A percentile compares a stretch with the other conserved stretches of the same genome.
Evolutionary conservation across 306 rosid genomes (phyloP).

Genomic region (Sphenostylis stenocarpa): DNA sequence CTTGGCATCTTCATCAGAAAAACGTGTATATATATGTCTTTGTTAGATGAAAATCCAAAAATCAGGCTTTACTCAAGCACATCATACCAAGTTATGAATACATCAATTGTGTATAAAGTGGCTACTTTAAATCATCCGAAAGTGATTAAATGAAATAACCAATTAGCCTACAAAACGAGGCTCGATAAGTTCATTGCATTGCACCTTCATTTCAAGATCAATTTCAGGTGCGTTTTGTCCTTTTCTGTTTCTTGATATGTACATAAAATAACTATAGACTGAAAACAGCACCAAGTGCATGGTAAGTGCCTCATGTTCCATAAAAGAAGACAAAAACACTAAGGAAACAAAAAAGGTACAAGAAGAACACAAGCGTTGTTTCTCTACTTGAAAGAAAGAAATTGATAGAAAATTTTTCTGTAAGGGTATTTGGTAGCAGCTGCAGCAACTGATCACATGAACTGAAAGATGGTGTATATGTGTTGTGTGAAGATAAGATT

Average conservation of each 20-base stretch:
- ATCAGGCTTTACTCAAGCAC: neutral
- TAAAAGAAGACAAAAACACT: conserved; percentile 11
- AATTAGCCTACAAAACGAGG: conserved; percentile 22
- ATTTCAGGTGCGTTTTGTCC: conserved; percentile 33
- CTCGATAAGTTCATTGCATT: conserved; percentile 11
- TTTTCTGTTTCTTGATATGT: conserved; percentile 43
- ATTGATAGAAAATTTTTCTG: conserved; percentile 15
- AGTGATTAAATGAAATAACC: neutral
- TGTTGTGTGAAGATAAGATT: conserved; percentile 15
- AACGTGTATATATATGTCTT: no score
- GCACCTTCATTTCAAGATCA: conserved; percentile 34
- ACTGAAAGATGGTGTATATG: neutral
- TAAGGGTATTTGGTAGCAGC: conserved; percentile 28
- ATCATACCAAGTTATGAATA: neutral
- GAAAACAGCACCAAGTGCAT: conserved; percentile 30
- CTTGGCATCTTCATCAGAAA: neutral
- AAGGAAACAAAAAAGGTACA: conserved; percentile 5
- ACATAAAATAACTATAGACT: conserved; percentile 39
- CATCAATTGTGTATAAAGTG: neutral
- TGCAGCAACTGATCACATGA: conserved; percentile 10
- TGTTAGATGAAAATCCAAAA: no score
- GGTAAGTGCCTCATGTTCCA: conserved; percentile 42
- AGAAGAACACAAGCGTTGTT: neutral
- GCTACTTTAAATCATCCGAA: neutral
- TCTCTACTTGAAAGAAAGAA: conserved; percentile 20